These are phyloP conservation scores for Chytridium lagenaria DNA, from an alignment of 371 early-diverging fungal species.

Conservation along the genomic window DNA sequence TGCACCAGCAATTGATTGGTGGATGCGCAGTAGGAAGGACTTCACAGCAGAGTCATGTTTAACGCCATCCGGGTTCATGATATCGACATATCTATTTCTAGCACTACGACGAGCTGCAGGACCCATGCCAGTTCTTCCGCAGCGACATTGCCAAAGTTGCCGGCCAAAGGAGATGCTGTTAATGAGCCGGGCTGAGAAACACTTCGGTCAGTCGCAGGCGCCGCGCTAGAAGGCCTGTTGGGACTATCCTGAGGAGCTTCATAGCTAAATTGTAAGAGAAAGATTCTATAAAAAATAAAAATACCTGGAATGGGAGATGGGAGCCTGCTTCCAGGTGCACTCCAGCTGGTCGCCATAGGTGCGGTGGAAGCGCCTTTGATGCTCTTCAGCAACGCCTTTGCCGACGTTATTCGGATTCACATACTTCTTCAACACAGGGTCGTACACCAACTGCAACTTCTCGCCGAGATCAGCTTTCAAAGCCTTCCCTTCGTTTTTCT, in stretches of 20 bases:
- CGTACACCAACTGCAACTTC: constrained; percentile 26
- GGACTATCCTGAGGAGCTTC: constrained; percentile 16
- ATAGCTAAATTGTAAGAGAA: constrained; percentile 5
- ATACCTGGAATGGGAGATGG: constrained; percentile 31
- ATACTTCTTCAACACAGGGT: constrained; percentile 35
- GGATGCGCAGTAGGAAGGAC: constrained; percentile 29
- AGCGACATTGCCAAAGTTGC: neutral
- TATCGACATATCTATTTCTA: constrained; percentile 42
- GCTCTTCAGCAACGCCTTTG: neutral
- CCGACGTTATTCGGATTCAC: constrained; percentile 22
- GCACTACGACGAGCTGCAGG: constrained; percentile 29
- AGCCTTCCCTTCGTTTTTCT: constrained; percentile 20
- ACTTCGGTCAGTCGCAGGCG: constrained; percentile 12
- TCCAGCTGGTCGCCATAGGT: constrained; percentile 31
- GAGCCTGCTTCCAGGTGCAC: constrained; percentile 29
- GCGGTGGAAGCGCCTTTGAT: constrained; percentile 25
- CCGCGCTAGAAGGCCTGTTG: constrained; percentile 28
- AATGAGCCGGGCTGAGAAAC: neutral
- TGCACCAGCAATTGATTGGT: constrained; percentile 5
- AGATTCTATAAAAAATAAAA: neutral
- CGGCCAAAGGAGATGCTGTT: neutral
- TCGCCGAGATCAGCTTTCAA: constrained; percentile 24
- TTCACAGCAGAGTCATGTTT: constrained; percentile 9
- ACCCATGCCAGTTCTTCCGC: constrained; percentile 19
- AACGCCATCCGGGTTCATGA: constrained; percentile 33